A percentile compares a stretch with the other conserved stretches of the same genome.
These are phyloP conservation scores for Phytopythium vexans DNA, from an alignment of 352 stramenopile species.

Conservation along the genomic window DNA sequence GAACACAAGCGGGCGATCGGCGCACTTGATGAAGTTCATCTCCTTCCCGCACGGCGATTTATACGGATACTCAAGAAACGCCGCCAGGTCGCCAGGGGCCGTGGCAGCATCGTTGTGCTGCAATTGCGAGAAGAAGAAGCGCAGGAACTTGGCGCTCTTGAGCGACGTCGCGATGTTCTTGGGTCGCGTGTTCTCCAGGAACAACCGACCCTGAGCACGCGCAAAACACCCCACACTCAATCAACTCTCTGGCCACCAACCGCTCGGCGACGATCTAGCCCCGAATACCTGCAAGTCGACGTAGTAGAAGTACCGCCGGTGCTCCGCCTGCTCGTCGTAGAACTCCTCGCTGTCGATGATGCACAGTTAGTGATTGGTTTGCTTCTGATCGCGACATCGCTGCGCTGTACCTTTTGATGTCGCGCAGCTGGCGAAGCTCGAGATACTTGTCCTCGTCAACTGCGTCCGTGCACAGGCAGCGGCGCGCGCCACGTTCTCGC, in stretches of 20 bases:
- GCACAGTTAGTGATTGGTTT: constrained; percentile 2
- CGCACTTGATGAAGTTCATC: constrained; percentile 88
- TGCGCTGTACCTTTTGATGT: constrained; percentile 67
- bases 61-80: constrained; percentile 69
- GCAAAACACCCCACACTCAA: too few species aligned
- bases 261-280: too few species aligned
- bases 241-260: too few species aligned
- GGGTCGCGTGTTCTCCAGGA: constrained; percentile 72
- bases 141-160: constrained; percentile 79
- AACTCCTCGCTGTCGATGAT: constrained; percentile 46
- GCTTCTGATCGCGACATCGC: background rate
- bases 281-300: constrained; percentile 65
- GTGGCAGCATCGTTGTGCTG: constrained; percentile 27
- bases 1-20: constrained; percentile 75
- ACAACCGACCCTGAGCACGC: constrained; percentile 49
- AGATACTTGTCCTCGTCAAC: constrained; percentile 65
- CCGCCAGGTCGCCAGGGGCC: constrained; percentile 17
- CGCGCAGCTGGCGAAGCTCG: constrained; percentile 70
- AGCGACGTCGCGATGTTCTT: constrained; percentile 86
- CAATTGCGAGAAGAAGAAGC: constrained; percentile 79
- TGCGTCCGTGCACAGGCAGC: background rate
- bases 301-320: constrained; percentile 82
- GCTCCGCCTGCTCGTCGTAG: constrained; percentile 59
- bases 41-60: constrained; percentile 76
- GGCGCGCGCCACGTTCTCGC: background rate